Conservation (phyloP, 2,329 filamentous ascomycete species). For the Fusarium nisikadoi region DNA sequence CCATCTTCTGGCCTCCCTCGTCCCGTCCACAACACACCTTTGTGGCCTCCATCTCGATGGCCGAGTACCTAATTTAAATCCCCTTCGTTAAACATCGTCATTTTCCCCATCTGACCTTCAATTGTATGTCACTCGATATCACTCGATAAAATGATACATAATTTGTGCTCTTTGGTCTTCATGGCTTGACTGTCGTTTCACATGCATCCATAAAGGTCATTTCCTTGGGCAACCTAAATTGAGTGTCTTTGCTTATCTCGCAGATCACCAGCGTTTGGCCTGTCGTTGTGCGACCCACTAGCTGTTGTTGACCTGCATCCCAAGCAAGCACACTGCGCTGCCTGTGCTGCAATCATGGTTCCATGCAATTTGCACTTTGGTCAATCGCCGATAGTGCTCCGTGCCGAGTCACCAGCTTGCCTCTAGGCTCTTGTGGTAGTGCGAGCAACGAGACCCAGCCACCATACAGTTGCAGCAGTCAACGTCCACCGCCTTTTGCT, state of each 20-base stretch:
- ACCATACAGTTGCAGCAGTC: conserved; percentile 3
- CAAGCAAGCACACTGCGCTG: neutral
- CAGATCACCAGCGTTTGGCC: conserved; percentile 23
- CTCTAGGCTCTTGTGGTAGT: conserved; percentile 20
- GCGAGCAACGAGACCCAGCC: conserved; percentile 13
- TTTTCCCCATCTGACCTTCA: conserved; percentile 9
- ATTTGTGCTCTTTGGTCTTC: conserved; percentile 1
- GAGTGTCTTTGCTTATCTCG: conserved; percentile 35
- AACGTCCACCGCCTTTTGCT: conserved; percentile 36
- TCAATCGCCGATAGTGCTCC: conserved; percentile 32
- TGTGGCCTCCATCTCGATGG: neutral
- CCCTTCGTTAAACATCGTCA: conserved; percentile 2
- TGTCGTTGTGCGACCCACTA: conserved; percentile 28
- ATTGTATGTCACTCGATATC: conserved; percentile 17
- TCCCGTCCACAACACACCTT: conserved; percentile 21
- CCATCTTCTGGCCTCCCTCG: conserved; percentile 9
- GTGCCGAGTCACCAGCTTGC: conserved; percentile 26
- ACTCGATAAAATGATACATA: neutral
- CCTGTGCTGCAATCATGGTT: conserved; percentile 35
- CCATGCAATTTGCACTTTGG: conserved; percentile 33
- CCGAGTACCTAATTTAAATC: neutral
- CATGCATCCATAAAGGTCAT: neutral
- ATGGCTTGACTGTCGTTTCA: conserved; percentile 1
- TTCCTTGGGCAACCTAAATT: neutral
- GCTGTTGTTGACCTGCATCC: conserved; percentile 34